phyloP scores from a whole-genome alignment of 108 stramenopile genomes.

The Cyclotella baltica region DNA sequence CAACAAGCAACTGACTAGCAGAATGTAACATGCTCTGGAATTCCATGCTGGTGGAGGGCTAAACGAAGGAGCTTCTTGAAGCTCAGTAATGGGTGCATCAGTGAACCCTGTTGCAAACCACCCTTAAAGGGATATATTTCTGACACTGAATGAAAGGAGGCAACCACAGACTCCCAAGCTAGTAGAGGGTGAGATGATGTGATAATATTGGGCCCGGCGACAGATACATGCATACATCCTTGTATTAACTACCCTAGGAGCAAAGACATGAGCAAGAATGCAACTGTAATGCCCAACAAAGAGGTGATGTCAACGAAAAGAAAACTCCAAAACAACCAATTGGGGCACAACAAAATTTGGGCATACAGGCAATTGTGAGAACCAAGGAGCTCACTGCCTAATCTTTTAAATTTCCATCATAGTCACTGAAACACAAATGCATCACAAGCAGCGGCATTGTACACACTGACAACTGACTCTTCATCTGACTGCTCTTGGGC shows the following conservation, averaged over 20 bases:
- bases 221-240: not conserved
- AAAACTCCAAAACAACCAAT: not conserved
- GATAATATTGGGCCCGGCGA: not conserved
- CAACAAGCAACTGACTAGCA: not conserved
- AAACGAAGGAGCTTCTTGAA: not conserved
- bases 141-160: too few relatives aligned
- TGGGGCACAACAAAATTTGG: not conserved
- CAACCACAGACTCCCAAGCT: not conserved
- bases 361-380: conserved; percentile 1
- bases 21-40: not conserved
- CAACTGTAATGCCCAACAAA: too few relatives aligned
- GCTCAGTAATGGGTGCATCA: not conserved
- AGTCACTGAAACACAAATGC: not conserved
- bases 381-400: conserved; percentile 7
- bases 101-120: too few relatives aligned
- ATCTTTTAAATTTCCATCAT: not conserved
- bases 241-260: not conserved
- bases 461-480: not conserved
- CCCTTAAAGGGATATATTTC: too few relatives aligned
- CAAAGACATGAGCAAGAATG: not conserved
- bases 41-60: not conserved
- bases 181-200: not conserved
- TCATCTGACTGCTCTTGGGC: not conserved
- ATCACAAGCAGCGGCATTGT: not conserved
- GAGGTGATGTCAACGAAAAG: not conserved